Evolutionary conservation across 768 basidiomycete genomes (phyloP), one percentile per base, ranked within the genome.

Genomic region (Trametes cinnabarina): DNA sequence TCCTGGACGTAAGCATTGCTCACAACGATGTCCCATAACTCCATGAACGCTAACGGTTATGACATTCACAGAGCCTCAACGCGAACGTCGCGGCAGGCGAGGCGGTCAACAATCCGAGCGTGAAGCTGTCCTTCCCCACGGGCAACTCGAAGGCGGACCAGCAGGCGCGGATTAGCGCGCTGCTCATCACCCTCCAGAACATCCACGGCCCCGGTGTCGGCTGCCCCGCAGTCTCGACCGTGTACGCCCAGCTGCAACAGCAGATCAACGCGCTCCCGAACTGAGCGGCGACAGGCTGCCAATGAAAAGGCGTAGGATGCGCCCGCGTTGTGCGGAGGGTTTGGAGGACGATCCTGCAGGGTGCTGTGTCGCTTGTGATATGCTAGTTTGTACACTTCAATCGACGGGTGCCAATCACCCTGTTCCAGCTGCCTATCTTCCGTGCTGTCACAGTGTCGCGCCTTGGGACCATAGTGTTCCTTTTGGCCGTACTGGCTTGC

Each of bases 101-200:
- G 47, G 85, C 78, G 4, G 77, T 85, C 32, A 84, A 88, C 71
- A 89, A 90, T 68, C 83, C 88, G 7, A 66, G 73, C 1, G 73
- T 89, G 50, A 52, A 68, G 15, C 72, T 89, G 2, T 76, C 79
- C 14, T 92, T 87, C 78, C 88, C 87, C 2, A 79, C 79, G 1
- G 86, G 83, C 63, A 73, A 76, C 62, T 82, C 81, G 6, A 77
- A 74, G 54, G 71, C 68, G 8, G 81, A 82, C 46, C 76, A 83
- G 65, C 69, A 80, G 43, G 74, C 83, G 0, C 83, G 88, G 30
- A 74, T 90, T 57, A 73, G 82, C 46, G 78, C 87, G 25, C 78
- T 82, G 5, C 66, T 83, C 11, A 79, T 87, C 35, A 86, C 88
- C 6, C 73, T 90, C n/a, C 89, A 91, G 73, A 91, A 90, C 69